phyloP scores from a whole-genome alignment of 176 grass and related monocot genomes.

The Rhipidocladum racemiflorum region DNA sequence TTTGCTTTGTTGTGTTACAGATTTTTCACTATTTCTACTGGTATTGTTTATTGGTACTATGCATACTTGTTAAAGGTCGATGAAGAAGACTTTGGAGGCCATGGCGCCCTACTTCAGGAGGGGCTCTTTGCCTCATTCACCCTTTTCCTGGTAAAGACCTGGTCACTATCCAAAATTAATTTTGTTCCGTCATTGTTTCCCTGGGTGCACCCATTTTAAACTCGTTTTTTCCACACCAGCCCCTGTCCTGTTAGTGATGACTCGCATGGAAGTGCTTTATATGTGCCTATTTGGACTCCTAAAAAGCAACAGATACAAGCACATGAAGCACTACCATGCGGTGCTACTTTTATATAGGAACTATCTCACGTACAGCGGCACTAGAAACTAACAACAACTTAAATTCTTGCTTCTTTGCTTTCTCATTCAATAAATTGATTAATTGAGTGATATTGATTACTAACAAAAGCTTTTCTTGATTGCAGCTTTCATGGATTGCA shows the following conservation, averaged over 20 bases:
- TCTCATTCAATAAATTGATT: neutral
- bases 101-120: conserved; percentile 76
- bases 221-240: no score
- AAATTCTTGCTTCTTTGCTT: neutral
- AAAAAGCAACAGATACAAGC: neutral
- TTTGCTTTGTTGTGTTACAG: conserved; percentile 21
- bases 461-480: conserved; percentile 10
- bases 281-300: neutral
- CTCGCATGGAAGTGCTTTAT: neutral
- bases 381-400: neutral
- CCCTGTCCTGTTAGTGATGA: neutral
- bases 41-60: conserved; percentile 81
- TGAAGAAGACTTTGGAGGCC: conserved; percentile 88
- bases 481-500: conserved; percentile 84
- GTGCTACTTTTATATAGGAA: neutral
- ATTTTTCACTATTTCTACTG: conserved; percentile 74
- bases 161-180: no score
- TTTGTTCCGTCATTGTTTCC: neutral
- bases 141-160: conserved; percentile 77
- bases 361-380: neutral
- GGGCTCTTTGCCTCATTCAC: conserved; percentile 92
- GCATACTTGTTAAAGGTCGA: conserved; percentile 71
- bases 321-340: neutral
- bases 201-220: neutral
- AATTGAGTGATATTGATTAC: neutral